phyloP scores from a whole-genome alignment of 108 stramenopile genomes.

The Cyclotella distinguenda region DNA sequence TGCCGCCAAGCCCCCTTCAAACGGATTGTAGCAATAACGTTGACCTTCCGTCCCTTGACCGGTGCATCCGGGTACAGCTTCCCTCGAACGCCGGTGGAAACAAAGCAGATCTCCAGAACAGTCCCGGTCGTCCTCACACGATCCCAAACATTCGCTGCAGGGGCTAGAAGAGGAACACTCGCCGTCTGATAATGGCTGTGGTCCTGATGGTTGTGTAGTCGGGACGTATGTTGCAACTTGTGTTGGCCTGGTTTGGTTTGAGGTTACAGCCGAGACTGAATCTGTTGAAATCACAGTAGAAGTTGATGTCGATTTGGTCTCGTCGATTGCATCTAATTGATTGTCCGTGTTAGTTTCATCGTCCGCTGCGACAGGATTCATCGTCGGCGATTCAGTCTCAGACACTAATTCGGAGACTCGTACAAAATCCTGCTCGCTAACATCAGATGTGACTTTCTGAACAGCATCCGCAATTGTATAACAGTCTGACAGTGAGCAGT shows the following conservation, averaged over 20 bases:
- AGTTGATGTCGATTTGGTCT: background rate
- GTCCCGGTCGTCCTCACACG: constrained; percentile 11
- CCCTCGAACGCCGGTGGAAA: constrained; percentile 11
- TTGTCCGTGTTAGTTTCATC: background rate
- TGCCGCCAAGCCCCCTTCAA: constrained; percentile 2
- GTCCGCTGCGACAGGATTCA: background rate
- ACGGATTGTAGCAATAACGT: constrained; percentile 29
- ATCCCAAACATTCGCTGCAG: constrained; percentile 11
- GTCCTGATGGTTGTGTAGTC: background rate
- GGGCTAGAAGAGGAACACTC: constrained; percentile 2
- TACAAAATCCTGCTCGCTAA: constrained; percentile 12
- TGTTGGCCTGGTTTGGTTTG: background rate
- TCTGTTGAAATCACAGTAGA: constrained; percentile 4
- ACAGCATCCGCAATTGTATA: constrained; percentile 9
- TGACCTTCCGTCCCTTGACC: constrained; percentile 19
- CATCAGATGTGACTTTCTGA: background rate
- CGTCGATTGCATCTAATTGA: constrained; percentile 6
- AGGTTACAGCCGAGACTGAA: constrained; percentile 6
- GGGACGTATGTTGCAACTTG: background rate
- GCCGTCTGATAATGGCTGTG: background rate
- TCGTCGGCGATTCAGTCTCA: constrained; percentile 5
- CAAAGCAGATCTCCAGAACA: constrained; percentile 19
- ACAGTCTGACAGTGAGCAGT: constrained; percentile 19
- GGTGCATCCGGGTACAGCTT: constrained; percentile 19
- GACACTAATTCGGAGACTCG: background rate